Base-by-base conservation (phyloP, 306 rosid genomes). In the Lotus japonicus region DNA sequence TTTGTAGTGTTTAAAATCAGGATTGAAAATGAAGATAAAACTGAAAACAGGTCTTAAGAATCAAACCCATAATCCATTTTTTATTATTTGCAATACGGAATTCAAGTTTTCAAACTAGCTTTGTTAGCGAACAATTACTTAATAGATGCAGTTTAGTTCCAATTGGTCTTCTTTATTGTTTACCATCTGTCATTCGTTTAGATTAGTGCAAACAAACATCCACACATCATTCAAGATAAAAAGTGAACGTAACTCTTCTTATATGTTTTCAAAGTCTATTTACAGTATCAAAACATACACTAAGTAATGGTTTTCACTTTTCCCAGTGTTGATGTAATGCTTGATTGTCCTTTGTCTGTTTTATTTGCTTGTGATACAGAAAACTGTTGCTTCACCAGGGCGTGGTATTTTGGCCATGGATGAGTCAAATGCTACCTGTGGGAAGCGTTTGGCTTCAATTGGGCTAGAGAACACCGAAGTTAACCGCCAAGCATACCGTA, bases 321-420 rank as follows among this genome's bases (percentile, higher is more conserved):
- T 31, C 7, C 2, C 31, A 38, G 2, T 38, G 42, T 38, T 38
- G 42, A 51, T 62, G 70, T 3, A 10, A 11, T 15, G 14, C 38
- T 49, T 64, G 44, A 35, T 59, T 62, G 23, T 44, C 8, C 7
- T 31, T 0, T 5, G 36, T 45, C 0, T 17, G 17, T 50, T 60
- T 16, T 56, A 3, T 11, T 50, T 45, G 16, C 1, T 16, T 55
- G 57, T 46, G 36, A 6, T 55, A 19, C 75, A 91, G 97, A 91
- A 91, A 91, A 78, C 81, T 3, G 73, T 91, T 26, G 96, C 97
- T 4, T 88, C 96, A 2, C 96, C 97, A 2, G 97, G 97, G 51
- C 95, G 91, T 71, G 97, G 97, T 12, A 91, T 91, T 41, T 79
- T 91, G 92, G 97, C 97, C 17, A 91, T 91, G 97, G 97, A 91